Conservation (phyloP, 208 protist genomes). For the Wallacemonas sp. region DNA sequence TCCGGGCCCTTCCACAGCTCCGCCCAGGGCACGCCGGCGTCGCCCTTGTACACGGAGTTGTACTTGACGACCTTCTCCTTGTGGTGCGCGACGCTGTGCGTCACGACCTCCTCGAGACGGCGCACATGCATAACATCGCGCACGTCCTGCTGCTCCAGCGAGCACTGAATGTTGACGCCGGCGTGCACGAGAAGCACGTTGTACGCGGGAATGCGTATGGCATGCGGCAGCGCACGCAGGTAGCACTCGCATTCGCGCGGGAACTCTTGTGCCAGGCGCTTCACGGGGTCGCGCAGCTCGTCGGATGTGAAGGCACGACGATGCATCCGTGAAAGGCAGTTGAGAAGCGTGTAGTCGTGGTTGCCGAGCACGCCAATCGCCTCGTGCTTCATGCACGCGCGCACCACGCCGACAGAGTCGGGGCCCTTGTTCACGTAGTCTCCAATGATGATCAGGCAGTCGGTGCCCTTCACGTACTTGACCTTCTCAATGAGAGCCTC, state of each 20-base stretch:
- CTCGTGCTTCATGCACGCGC: conserved; percentile 53
- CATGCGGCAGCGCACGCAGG: conserved; percentile 80
- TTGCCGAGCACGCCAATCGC: conserved; percentile 89
- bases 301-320: conserved; percentile 45
- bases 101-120: conserved; percentile 49
- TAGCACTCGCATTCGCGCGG: conserved; percentile 81
- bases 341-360: conserved; percentile 87
- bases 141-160: conserved; percentile 73
- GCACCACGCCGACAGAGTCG: conserved; percentile 79
- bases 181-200: conserved; percentile 88
- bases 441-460: conserved; percentile 83
- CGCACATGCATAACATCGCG: conserved; percentile 86
- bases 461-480: conserved; percentile 69
- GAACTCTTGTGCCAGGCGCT: conserved; percentile 70
- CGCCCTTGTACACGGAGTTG: conserved; percentile 64
- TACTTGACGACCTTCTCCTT: conserved; percentile 27
- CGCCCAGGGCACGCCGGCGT: conserved; percentile 64
- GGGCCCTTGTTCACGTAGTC: conserved; percentile 92
- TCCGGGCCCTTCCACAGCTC: conserved; percentile 80
- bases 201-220: conserved; percentile 79
- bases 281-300: conserved; percentile 78
- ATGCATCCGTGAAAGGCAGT: conserved; percentile 50
- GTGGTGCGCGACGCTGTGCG: conserved; percentile 20
- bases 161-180: conserved; percentile 62
- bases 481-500: conserved; percentile 78